Base-by-base conservation (phyloP, 345 rosid genomes). In the Aurinia saxatilis region DNA sequence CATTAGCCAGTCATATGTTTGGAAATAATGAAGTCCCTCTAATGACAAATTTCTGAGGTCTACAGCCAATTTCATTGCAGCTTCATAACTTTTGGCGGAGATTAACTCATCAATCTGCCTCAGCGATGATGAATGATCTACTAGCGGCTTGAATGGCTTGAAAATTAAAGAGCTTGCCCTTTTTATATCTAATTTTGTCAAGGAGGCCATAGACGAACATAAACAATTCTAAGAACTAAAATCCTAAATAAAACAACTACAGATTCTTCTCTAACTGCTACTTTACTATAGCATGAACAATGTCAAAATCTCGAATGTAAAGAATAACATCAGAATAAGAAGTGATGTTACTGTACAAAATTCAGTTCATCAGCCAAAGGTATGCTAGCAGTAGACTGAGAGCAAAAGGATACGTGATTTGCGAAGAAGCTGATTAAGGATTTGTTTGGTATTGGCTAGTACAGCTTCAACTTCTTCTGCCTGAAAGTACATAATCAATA, bases 1-100 rank as follows among this genome's bases (percentile, higher is more conserved):
- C 96, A 84, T 84, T 69, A 88, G 74, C 96, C 95, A 91, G 65
- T 91, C 98, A 63, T 91, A 91, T 6, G 98, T 91, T 71, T 91
- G 98, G 75, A 84, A 91, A 80, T 88, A 91, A 50, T 88, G 95
- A 61, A 91, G 86, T 27, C 98, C 98, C 42, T 88, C 76, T 38
- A 91, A 79, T 11, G 98, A 87, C 83, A 83, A 77, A 76, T 81
- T 76, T 83, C 92, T 91, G 30, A 91, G 89, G 67, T 81, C 81
- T 72, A 84, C 76, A 14, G 86, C 76, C 52, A 68, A 77, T 76
- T 68, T 80, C 92, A 80, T 75, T 37, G 95, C 98, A 54, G 79
- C 77, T 70, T 77, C 80, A 66, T 80, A 84, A 67, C 77, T 79
- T 71, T 74, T 62, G 9, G 68, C 54, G 45, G 78, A 78, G 68